phyloP scores from a whole-genome alignment of 257 asterid species.

The Craterostigma plantagineum region DNA sequence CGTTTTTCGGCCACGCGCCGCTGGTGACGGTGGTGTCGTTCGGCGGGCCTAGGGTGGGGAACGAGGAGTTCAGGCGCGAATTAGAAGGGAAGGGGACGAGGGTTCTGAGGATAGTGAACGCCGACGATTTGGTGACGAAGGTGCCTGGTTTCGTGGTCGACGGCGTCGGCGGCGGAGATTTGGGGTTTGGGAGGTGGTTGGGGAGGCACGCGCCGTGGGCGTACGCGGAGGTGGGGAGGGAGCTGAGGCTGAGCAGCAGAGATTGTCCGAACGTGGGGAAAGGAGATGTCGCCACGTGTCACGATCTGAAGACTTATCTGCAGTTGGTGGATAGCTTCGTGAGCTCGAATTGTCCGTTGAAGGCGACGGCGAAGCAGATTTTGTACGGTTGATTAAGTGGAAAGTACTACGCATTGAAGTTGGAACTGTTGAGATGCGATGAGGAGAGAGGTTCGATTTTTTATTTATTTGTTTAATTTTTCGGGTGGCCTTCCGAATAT shows the following conservation, averaged over 20 bases:
- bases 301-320: constrained; percentile 69
- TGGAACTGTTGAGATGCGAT: no score
- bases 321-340: constrained; percentile 43
- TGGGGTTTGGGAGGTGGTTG: constrained; percentile 13
- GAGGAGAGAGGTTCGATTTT: no score
- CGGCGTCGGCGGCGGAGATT: constrained; percentile 11
- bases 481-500: no score
- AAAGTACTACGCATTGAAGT: no score
- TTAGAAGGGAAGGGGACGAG: constrained; percentile 40
- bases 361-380: constrained; percentile 44
- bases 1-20: constrained; percentile 34
- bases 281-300: constrained; percentile 47
- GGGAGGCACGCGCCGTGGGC: constrained; percentile 53
- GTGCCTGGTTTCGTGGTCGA: constrained; percentile 62
- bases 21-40: constrained; percentile 68
- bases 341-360: constrained; percentile 46
- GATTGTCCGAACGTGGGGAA: constrained; percentile 31
- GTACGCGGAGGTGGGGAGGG: constrained; percentile 77
- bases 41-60: constrained; percentile 76
- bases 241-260: constrained; percentile 49
- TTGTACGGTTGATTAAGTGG: constrained; percentile 5
- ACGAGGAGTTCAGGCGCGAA: constrained; percentile 11
- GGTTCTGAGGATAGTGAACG: constrained; percentile 59
- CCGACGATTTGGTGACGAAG: constrained; percentile 61
- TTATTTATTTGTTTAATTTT: no score